phyloP scores from a whole-genome alignment of 139 green algal genomes.

The Klebsormidium nitens region DNA sequence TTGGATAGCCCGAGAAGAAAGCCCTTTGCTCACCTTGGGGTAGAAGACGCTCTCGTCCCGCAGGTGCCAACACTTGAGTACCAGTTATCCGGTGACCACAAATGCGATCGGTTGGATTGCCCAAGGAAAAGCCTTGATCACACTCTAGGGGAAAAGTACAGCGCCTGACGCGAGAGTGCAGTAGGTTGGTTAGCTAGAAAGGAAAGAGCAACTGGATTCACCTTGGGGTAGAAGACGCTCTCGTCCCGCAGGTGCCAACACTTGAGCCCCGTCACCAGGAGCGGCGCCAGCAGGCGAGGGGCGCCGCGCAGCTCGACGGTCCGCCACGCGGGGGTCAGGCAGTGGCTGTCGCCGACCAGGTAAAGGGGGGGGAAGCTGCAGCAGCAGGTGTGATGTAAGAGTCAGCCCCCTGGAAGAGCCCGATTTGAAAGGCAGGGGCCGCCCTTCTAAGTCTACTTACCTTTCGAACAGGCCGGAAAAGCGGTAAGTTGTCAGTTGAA shows the following conservation, averaged over 20 bases:
- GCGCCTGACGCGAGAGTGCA: background rate
- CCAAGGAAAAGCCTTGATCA: too few relatives aligned
- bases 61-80: constrained; percentile 79
- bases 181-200: constrained; percentile 29
- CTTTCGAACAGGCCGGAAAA: too few relatives aligned
- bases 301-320: constrained; percentile 45
- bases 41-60: constrained; percentile 53
- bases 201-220: constrained; percentile 17
- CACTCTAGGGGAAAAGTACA: too few relatives aligned
- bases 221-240: constrained; percentile 62
- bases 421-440: too few relatives aligned
- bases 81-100: too few relatives aligned
- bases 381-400: too few relatives aligned
- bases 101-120: too few relatives aligned
- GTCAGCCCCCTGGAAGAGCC: too few relatives aligned
- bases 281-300: constrained; percentile 48
- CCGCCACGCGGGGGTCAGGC: constrained; percentile 51
- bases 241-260: constrained; percentile 67
- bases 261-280: constrained; percentile 72
- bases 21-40: constrained; percentile 47
- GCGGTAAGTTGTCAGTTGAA: too few relatives aligned
- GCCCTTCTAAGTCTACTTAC: too few relatives aligned
- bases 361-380: constrained; percentile 4
- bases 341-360: constrained; percentile 48
- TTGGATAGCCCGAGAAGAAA: too few relatives aligned